Percentiles rank a stretch among this genome's conserved stretches.
These are phyloP conservation scores for Jatropha podagrica DNA, from an alignment of 441 rosid species.

Conservation along the genomic window DNA sequence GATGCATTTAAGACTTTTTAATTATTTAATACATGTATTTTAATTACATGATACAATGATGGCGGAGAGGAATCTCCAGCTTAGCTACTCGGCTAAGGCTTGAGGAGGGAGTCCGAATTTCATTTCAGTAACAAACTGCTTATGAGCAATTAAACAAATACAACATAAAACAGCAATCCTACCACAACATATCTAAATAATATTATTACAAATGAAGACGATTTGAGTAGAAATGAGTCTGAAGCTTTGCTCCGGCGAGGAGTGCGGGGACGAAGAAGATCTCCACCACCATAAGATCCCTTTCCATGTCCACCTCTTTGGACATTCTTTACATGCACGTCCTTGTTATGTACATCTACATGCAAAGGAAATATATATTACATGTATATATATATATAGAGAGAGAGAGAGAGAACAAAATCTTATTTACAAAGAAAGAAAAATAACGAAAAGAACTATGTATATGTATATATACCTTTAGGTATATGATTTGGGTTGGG, in stretches of 20 bases:
- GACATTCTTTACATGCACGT: conserved; percentile 16
- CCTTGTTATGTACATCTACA: neutral
- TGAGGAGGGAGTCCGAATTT: too few species aligned
- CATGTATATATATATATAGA: too few species aligned
- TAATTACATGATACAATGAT: too few species aligned
- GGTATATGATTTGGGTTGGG: neutral
- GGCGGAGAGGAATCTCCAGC: too few species aligned
- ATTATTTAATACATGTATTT: too few species aligned
- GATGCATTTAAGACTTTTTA: too few species aligned
- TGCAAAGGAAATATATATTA: neutral
- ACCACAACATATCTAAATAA: conserved; percentile 15
- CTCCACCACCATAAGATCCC: conserved; percentile 43
- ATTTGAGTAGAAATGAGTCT: conserved; percentile 17
- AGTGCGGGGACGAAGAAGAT: conserved; percentile 32
- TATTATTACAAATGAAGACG: conserved; percentile 26
- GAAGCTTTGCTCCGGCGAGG: conserved; percentile 28
- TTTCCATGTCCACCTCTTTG: conserved; percentile 16
- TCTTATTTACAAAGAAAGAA: too few species aligned
- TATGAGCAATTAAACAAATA: conserved; percentile 10
- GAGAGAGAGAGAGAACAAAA: too few species aligned
- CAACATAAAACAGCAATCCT: conserved; percentile 19
- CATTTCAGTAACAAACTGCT: neutral
- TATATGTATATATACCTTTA: neutral
- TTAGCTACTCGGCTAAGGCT: too few species aligned
- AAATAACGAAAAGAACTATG: too few species aligned